Evolutionary conservation across 176 grass and related monocot species (phyloP), one percentile per base, ranked within the genome.

Genomic region (Eremochloa ophiuroides): DNA sequence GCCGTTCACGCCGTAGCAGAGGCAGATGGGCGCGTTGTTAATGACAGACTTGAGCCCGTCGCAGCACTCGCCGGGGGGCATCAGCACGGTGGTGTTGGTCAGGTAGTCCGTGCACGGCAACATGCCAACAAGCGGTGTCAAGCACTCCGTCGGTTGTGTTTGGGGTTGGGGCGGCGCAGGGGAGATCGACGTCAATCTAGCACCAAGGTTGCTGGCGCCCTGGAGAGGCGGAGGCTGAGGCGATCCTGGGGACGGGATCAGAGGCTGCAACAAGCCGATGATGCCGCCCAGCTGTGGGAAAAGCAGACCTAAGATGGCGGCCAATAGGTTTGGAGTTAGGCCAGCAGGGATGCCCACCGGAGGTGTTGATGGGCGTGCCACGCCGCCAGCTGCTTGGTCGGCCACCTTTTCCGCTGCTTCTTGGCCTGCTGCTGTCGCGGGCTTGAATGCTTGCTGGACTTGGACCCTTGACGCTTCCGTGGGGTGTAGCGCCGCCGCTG

Each of bases 61-160:
- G n/a, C n/a, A n/a, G n/a, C n/a, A n/a, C n/a, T n/a, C n/a, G n/a
- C n/a, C n/a, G n/a, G n/a, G n/a, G n/a, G n/a, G n/a, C n/a, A n/a
- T n/a, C n/a, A n/a, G n/a, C n/a, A n/a, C n/a, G n/a, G n/a, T n/a
- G n/a, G n/a, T n/a, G n/a, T n/a, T n/a, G n/a, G n/a, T n/a, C n/a
- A n/a, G n/a, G n/a, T n/a, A n/a, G n/a, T n/a, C n/a, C n/a, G n/a
- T n/a, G n/a, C n/a, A n/a, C n/a, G n/a, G 47, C 46, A 34, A 0
- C 71, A 74, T 7, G 44, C 17, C 10, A 16, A 6, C 2, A 28
- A 74, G 71, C 29, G 71, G 46, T 46, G 46, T 74, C 71, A 53
- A 53, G 71, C 71, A 74, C 71, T 74, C 71, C 17, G 71, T 26
- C 71, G 44, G 71, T 46, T 64, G 62, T n/a, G n/a, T n/a, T n/a